phyloP scores from a whole-genome alignment of 1,284 basidiomycete genomes.

The Pyrrhoderma lamaoense region DNA sequence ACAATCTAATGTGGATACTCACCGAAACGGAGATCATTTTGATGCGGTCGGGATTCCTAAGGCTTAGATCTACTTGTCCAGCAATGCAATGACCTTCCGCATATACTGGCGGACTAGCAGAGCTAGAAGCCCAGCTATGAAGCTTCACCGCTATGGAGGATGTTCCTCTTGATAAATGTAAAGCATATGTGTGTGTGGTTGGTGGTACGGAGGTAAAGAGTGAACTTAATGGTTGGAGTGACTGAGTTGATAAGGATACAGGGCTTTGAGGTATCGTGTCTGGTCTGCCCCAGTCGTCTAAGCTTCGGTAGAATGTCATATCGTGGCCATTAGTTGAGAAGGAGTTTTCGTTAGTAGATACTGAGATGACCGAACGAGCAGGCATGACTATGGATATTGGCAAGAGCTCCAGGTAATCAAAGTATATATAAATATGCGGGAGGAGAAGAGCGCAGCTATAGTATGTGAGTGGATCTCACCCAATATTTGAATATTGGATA shows the following conservation, averaged over 20 bases:
- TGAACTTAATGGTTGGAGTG: not conserved
- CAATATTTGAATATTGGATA: too few species aligned
- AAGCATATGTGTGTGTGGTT: constrained; percentile 1
- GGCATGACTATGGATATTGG: not conserved
- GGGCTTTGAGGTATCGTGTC: not conserved
- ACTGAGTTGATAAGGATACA: not conserved
- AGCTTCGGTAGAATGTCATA: not conserved
- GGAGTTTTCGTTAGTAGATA: not conserved
- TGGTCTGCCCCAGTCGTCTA: not conserved
- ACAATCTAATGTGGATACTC: not conserved
- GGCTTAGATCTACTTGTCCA: constrained; percentile 10
- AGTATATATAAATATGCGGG: too few species aligned
- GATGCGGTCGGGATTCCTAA: constrained; percentile 12
- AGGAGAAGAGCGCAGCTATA: too few species aligned
- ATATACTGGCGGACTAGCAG: constrained; percentile 1
- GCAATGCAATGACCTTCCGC: constrained; percentile 12
- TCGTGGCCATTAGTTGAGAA: constrained; percentile 1
- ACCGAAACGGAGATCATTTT: constrained; percentile 10
- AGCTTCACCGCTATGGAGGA: constrained; percentile 8
- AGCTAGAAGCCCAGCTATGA: constrained; percentile 11
- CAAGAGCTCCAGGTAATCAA: not conserved
- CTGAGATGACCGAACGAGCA: not conserved
- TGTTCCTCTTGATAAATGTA: not conserved
- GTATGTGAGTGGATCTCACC: too few species aligned
- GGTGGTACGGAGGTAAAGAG: constrained; percentile 1